Base-by-base conservation (phyloP, 192 early-diverging fungal species). In the Coemansia umbellata region DNA sequence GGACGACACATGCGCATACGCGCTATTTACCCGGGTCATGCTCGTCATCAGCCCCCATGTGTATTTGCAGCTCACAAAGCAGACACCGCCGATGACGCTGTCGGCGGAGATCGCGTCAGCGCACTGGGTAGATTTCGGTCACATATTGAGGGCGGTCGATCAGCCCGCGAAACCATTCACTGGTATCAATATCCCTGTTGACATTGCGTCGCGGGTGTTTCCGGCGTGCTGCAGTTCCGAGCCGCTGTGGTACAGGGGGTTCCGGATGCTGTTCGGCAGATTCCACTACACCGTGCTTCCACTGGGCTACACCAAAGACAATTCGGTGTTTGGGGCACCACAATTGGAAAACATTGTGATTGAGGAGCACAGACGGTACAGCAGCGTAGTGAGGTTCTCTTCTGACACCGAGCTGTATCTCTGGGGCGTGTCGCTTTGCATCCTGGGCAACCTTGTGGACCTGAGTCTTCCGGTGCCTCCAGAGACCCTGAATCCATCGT, bases 401-500 rank as follows among this genome's bases (percentile, higher is more conserved):
- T 44, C 53, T 0, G 49, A 57, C 13, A 41, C 26, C 0, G 73
- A 75, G 51, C 42, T 75, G 61, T 58, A 58, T 42, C 61, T 75
- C 49, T 75, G 73, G 73, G 73, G 73, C 1, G 9, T 75, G 2
- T 75, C 73, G 23, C 50, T 75, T 6, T 35, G 47, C 24, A 75
- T 75, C 33, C 28, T 54, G 0, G 23, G 57, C 43, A 51, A 21
- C n/a, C 39, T 75, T 26, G 73, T 75, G 0, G 73, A 75, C 15
- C 32, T 68, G 37, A 50, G 56, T 9, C 35, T 68, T 27, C 65
- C 72, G 9, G 39, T 58, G 8, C 44, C 37, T 13, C 57, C 66
- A 9, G n/a, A 5, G 6, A 6, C 37, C 11, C 15, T 36, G 17
- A 39, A 37, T 18, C 21, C 26, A 8, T 5, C 23, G n/a, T 73